A percentile compares a stretch with the other conserved stretches of the same genome.
Conservation (phyloP, 1,284 basidiomycete genomes). For the Tilletia caries region DNA sequence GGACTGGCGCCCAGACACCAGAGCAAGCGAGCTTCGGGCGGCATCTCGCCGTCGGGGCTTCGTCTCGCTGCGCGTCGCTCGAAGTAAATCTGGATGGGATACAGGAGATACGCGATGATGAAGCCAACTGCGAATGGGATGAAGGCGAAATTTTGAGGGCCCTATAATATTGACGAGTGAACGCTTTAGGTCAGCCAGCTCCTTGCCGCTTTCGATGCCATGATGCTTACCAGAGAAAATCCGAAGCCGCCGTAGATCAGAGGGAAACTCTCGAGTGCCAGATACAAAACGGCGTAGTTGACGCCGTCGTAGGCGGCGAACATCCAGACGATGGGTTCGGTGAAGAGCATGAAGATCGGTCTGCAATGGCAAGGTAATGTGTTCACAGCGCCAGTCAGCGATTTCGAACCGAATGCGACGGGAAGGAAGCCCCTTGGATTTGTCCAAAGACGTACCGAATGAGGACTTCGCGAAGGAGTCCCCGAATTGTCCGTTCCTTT, state of each 20-base stretch:
- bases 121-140: constrained; percentile 32
- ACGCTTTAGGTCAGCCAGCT: not conserved
- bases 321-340: constrained; percentile 50
- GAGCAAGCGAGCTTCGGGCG: constrained; percentile 30
- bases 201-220: too few species aligned
- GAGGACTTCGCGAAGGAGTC: constrained; percentile 8
- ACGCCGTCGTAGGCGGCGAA: constrained; percentile 43
- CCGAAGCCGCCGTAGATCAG: constrained; percentile 50
- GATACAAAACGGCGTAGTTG: constrained; percentile 46
- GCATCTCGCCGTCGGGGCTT: constrained; percentile 22
- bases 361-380: too few species aligned
- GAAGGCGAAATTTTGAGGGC: constrained; percentile 36
- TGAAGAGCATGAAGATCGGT: constrained; percentile 45
- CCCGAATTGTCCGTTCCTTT: constrained; percentile 29
- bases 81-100: constrained; percentile 28
- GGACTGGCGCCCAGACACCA: constrained; percentile 28
- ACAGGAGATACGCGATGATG: constrained; percentile 29
- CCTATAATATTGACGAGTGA: not conserved
- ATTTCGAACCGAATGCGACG: too few species aligned
- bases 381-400: constrained; percentile 17
- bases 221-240: constrained; percentile 27
- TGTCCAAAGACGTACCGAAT: not conserved
- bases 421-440: too few species aligned
- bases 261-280: constrained; percentile 54
- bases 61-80: constrained; percentile 24